Evolutionary conservation across 176 grass and related monocot species (phyloP).

Genomic region (Avena sativa): DNA sequence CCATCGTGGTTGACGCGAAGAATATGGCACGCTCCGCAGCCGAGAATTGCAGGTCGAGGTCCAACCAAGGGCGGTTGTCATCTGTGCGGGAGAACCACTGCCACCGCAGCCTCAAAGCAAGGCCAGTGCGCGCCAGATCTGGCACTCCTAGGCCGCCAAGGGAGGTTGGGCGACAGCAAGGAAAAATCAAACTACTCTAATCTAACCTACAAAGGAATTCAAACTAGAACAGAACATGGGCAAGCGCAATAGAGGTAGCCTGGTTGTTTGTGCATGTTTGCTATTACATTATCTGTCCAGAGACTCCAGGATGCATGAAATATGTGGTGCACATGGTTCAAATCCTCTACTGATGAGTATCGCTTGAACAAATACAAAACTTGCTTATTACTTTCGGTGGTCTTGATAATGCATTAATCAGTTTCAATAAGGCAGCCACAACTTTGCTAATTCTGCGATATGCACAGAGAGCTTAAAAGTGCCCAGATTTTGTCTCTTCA

Average conservation of each 20-base stretch:
- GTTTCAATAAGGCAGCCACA: background rate
- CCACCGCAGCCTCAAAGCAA: too few species aligned
- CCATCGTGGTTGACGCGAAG: too few species aligned
- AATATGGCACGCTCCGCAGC: too few species aligned
- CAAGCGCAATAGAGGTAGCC: background rate
- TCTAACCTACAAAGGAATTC: background rate
- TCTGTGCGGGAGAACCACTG: too few species aligned
- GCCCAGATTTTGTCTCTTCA: background rate
- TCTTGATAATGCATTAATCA: background rate
- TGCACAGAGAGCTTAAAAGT: background rate
- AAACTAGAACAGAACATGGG: background rate
- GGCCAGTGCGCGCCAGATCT: too few species aligned
- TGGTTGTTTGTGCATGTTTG: background rate
- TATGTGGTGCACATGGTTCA: background rate
- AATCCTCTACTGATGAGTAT: background rate
- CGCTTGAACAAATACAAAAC: slow-evolving; percentile 6
- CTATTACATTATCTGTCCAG: background rate
- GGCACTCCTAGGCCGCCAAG: too few species aligned
- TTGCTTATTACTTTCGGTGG: background rate
- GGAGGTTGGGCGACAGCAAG: background rate
- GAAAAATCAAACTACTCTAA: background rate
- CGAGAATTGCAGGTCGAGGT: too few species aligned
- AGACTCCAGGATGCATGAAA: background rate
- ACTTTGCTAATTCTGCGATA: background rate
- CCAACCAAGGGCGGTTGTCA: too few species aligned